Evolutionary conservation across 306 rosid species (phyloP).

Genomic region (Amphicarpaea edgeworthii): DNA sequence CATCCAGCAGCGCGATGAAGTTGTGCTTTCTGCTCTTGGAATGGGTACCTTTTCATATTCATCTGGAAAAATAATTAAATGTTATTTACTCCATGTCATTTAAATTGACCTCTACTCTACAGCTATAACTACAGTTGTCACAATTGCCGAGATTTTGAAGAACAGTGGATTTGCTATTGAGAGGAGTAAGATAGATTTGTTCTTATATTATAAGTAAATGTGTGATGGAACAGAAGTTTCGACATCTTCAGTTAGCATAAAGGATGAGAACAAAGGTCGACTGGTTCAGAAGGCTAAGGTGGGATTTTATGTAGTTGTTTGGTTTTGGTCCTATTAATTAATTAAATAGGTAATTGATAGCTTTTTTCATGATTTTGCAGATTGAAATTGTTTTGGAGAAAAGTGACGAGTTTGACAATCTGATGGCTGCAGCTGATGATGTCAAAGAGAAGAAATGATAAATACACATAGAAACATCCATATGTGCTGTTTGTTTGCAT

Average conservation of each 20-base stretch:
- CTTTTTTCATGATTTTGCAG: conserved; percentile 46
- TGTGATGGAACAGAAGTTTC: conserved; percentile 68
- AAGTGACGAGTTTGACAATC: conserved; percentile 83
- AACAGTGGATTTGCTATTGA: conserved; percentile 90
- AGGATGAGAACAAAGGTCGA: conserved; percentile 89
- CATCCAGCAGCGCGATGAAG: conserved; percentile 95
- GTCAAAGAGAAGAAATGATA: conserved; percentile 51
- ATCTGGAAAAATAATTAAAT: too few species aligned
- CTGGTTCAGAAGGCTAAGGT: conserved; percentile 96
- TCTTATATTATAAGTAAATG: conserved; percentile 18
- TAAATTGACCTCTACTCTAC: too few species aligned
- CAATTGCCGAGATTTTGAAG: conserved; percentile 92
- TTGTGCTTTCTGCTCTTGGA: conserved; percentile 97
- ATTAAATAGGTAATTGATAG: background rate
- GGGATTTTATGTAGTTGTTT: background rate
- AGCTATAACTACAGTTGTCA: conserved; percentile 96
- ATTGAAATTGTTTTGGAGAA: conserved; percentile 93
- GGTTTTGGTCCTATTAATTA: background rate
- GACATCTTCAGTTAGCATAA: conserved; percentile 92
- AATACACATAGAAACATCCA: conserved; percentile 44
- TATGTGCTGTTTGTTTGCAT: conserved; percentile 44
- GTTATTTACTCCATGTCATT: too few species aligned
- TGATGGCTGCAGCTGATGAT: conserved; percentile 60
- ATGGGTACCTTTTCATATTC: conserved; percentile 81
- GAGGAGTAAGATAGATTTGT: conserved; percentile 68